phyloP scores from a whole-genome alignment of 192 early-diverging fungal species.

The Pilobolus umbonatus region DNA sequence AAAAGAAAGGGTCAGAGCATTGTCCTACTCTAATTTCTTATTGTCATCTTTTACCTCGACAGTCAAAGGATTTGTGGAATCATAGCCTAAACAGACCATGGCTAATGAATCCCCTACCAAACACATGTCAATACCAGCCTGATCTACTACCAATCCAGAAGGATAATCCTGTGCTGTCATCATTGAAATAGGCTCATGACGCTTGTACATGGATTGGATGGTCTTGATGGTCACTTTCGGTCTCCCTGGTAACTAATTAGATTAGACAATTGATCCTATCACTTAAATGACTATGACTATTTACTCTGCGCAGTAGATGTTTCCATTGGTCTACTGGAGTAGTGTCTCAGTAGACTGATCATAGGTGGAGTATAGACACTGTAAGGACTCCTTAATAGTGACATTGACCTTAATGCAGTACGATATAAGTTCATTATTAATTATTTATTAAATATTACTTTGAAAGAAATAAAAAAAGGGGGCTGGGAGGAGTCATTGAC shows the following conservation, averaged over 20 bases:
- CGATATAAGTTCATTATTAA: not conserved
- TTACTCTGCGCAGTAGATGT: conserved; percentile 16
- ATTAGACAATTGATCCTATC: too few relatives aligned
- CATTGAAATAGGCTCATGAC: conserved; percentile 77
- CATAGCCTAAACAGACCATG: conserved; percentile 93
- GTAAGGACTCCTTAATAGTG: too few relatives aligned
- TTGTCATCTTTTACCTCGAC: conserved; percentile 60
- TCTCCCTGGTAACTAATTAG: conserved; percentile 32
- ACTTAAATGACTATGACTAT: too few relatives aligned
- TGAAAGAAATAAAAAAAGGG: conserved; percentile 4
- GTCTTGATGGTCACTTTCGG: conserved; percentile 86
- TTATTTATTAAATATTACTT: not conserved
- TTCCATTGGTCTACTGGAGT: conserved; percentile 21
- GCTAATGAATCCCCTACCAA: conserved; percentile 95
- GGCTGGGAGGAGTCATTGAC: not conserved
- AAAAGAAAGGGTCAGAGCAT: not conserved
- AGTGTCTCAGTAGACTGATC: not conserved
- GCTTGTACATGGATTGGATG: conserved; percentile 66
- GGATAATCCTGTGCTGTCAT: conserved; percentile 99
- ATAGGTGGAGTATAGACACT: not conserved
- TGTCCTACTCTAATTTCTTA: not conserved
- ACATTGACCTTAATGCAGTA: not conserved
- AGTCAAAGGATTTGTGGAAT: conserved; percentile 80
- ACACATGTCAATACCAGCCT: conserved; percentile 78
- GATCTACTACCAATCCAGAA: conserved; percentile 76